phyloP scores from a whole-genome alignment of 352 stramenopile genomes.

The Globisporangium camurandrum region DNA sequence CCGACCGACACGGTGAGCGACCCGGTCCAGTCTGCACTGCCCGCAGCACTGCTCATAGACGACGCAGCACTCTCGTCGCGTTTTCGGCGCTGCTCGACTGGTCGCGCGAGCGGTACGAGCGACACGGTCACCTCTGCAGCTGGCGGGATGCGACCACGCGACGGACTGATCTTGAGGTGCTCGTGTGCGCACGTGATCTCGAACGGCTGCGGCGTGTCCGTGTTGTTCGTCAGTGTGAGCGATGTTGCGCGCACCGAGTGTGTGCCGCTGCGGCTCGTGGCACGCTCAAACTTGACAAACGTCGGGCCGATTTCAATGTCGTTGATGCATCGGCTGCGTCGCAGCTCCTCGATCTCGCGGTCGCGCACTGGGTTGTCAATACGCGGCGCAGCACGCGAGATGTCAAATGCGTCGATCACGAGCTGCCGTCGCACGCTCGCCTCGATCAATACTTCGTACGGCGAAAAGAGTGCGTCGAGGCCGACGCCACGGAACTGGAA shows the following conservation, averaged over 20 bases:
- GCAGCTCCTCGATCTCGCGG: conserved; percentile 36
- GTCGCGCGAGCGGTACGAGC: conserved; percentile 45
- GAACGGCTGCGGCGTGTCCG: conserved; percentile 34
- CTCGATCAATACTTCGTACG: conserved; percentile 82
- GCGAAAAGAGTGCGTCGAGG: conserved; percentile 46
- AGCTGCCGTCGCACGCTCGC: conserved; percentile 49
- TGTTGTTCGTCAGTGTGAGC: conserved; percentile 57
- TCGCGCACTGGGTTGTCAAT: not conserved
- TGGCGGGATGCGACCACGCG: conserved; percentile 31
- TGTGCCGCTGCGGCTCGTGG: conserved; percentile 19
- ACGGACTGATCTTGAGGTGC: conserved; percentile 41
- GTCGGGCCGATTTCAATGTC: conserved; percentile 49
- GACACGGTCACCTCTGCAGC: conserved; percentile 37
- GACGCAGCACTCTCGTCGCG: conserved; percentile 7
- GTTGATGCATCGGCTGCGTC: conserved; percentile 27
- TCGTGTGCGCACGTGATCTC: conserved; percentile 46
- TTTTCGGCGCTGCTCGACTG: conserved; percentile 21
- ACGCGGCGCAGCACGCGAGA: not conserved
- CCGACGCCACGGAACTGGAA: conserved; percentile 82
- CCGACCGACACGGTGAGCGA: conserved; percentile 54
- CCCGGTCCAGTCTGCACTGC: conserved; percentile 45
- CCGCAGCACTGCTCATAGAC: conserved; percentile 1
- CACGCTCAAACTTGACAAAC: conserved; percentile 47
- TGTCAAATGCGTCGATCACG: conserved; percentile 17
- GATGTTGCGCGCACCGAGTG: conserved; percentile 16